A percentile compares a stretch with the other conserved stretches of the same genome.
These are phyloP conservation scores for Macrocystidia cucumis DNA, from an alignment of 1,284 basidiomycete genomes.

Conservation along the genomic window DNA sequence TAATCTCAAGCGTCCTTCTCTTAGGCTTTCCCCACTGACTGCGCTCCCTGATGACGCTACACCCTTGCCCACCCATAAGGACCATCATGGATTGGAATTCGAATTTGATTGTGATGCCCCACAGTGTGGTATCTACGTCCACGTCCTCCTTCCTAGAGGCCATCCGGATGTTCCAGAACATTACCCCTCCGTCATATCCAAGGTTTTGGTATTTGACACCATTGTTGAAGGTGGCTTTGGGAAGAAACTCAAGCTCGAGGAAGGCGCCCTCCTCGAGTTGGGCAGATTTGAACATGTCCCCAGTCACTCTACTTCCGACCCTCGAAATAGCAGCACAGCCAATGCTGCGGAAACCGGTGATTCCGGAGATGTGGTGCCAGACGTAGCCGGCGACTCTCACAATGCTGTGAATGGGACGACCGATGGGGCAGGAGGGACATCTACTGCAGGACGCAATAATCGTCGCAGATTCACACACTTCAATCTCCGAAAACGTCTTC, in stretches of 20 bases:
- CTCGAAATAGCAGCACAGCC: background rate
- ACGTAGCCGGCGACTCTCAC: constrained; percentile 10
- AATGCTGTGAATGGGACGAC: constrained; percentile 12
- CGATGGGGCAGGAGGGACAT: constrained; percentile 9
- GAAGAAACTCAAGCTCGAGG: constrained; percentile 61
- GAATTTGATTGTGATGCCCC: constrained; percentile 86
- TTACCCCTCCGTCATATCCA: constrained; percentile 34
- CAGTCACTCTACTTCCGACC: constrained; percentile 11
- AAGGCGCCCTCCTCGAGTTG: constrained; percentile 68
- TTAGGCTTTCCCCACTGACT: constrained; percentile 61
- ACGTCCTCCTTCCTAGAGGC: constrained; percentile 58
- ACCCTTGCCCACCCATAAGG: constrained; percentile 34
- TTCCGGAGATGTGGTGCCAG: background rate
- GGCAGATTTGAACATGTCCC: constrained; percentile 46
- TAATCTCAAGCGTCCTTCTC: constrained; percentile 82
- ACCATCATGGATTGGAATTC: constrained; percentile 76
- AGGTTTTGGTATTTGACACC: constrained; percentile 64
- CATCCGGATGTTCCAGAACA: constrained; percentile 43
- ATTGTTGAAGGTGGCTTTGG: constrained; percentile 78
- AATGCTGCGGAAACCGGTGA: background rate
- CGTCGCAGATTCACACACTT: constrained; percentile 58
- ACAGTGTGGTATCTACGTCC: constrained; percentile 69
- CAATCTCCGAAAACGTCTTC: constrained; percentile 51
- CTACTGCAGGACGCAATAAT: constrained; percentile 11
- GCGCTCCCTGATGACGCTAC: constrained; percentile 30